Evolutionary conservation across 2,329 filamentous ascomycete species (phyloP).

Genomic region (Aschersonia sp.): DNA sequence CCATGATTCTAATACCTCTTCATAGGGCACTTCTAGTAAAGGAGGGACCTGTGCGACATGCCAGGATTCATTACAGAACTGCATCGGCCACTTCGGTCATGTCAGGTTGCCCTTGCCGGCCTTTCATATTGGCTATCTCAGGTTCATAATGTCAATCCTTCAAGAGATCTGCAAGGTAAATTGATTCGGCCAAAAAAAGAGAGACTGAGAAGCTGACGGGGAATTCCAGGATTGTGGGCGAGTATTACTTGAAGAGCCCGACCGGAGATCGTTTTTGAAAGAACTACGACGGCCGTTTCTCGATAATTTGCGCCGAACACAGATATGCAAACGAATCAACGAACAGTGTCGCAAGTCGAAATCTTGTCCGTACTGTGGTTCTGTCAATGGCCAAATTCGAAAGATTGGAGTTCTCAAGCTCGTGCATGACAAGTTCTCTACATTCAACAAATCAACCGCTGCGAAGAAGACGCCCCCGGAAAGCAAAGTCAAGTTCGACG

Average conservation of each 20-base stretch:
- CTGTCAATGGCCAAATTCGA: constrained; percentile 79
- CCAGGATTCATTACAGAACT: constrained; percentile 63
- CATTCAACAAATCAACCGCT: constrained; percentile 79
- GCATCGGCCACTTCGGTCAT: constrained; percentile 91
- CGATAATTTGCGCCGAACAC: constrained; percentile 74
- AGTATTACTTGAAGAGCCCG: constrained; percentile 67
- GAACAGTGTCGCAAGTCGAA: constrained; percentile 82
- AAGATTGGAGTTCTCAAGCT: constrained; percentile 90
- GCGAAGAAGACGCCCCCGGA: constrained; percentile 69
- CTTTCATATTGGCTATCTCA: constrained; percentile 93
- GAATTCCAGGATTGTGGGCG: constrained; percentile 48
- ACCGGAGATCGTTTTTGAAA: constrained; percentile 63
- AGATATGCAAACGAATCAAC: constrained; percentile 76
- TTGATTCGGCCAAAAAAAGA: background rate
- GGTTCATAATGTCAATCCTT: constrained; percentile 79
- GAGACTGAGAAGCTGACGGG: background rate
- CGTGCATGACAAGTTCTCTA: constrained; percentile 79
- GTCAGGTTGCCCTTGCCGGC: constrained; percentile 80
- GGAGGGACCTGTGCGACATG: constrained; percentile 69
- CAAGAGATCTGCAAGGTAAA: constrained; percentile 81
- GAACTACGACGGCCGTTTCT: constrained; percentile 68
- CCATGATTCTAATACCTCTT: background rate
- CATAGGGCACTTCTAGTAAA: constrained; percentile 71
- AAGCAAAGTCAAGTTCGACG: constrained; percentile 73
- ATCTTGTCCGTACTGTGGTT: constrained; percentile 64